These are phyloP conservation scores for Puccinia horiana DNA, from an alignment of 1,284 basidiomycete species.

Conservation along the genomic window DNA sequence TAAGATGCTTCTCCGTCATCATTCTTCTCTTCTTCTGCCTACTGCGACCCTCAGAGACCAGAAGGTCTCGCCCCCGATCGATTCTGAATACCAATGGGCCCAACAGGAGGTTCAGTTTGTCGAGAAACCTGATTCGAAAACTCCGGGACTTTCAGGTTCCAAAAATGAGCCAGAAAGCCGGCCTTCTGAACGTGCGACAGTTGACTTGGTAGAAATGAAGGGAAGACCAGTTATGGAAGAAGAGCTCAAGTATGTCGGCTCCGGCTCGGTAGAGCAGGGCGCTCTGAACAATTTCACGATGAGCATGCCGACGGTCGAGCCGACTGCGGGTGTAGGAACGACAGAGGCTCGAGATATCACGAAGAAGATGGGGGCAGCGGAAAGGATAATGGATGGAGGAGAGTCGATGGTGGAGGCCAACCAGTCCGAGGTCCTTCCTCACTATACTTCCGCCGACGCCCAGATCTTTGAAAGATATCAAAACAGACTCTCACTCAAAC, in stretches of 20 bases:
- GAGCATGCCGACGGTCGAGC: neutral
- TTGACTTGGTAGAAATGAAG: neutral
- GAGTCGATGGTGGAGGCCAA: neutral
- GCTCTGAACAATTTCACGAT: neutral
- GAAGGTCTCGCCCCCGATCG: neutral
- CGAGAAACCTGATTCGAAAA: neutral
- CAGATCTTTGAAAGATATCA: neutral
- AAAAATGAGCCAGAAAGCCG: neutral
- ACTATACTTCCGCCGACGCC: slow-evolving; percentile 24
- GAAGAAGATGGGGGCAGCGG: neutral
- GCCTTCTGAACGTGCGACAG: neutral
- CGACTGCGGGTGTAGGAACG: neutral
- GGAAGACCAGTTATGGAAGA: neutral
- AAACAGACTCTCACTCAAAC: slow-evolving; percentile 3
- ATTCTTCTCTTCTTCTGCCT: slow-evolving; percentile 10
- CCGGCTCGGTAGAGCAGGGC: neutral
- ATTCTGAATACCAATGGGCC: neutral
- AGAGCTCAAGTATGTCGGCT: neutral
- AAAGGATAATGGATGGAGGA: neutral
- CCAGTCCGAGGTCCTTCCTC: slow-evolving; percentile 4
- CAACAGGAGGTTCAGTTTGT: neutral
- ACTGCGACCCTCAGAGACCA: neutral
- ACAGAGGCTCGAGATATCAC: neutral
- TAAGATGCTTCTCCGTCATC: slow-evolving; percentile 5
- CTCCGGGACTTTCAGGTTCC: neutral